Conservation (phyloP, 768 basidiomycete genomes). For the Suillus decipiens region DNA sequence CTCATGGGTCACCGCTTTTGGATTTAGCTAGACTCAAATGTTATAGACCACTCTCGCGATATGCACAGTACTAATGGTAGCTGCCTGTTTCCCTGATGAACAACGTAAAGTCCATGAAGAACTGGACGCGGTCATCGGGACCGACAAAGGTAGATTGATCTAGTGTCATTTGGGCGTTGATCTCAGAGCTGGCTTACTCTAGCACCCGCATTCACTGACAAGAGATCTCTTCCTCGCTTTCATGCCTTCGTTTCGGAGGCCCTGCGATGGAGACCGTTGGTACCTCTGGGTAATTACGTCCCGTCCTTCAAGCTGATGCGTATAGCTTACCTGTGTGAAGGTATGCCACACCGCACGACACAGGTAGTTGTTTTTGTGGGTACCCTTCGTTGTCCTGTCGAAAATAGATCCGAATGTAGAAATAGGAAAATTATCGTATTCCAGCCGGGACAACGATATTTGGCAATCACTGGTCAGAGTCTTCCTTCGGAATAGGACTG, state of each 20-base stretch:
- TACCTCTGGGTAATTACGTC: constrained; percentile 28
- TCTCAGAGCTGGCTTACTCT: neutral
- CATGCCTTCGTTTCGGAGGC: constrained; percentile 39
- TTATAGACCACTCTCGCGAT: constrained; percentile 28
- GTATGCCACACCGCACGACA: constrained; percentile 22
- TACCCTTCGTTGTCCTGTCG: neutral
- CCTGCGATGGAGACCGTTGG: constrained; percentile 37
- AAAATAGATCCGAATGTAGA: neutral
- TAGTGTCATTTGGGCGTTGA: neutral
- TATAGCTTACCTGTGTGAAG: constrained; percentile 11
- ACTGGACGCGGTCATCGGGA: constrained; percentile 38
- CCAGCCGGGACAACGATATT: constrained; percentile 36
- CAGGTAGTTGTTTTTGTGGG: constrained; percentile 28
- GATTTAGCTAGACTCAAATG: neutral
- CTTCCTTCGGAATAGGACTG: neutral
- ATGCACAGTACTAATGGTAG: constrained; percentile 36
- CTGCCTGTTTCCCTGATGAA: constrained; percentile 35
- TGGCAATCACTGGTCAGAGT: constrained; percentile 32
- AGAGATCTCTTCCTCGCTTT: constrained; percentile 34
- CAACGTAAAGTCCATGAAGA: constrained; percentile 38
- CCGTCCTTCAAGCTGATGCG: neutral
- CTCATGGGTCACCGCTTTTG: neutral
- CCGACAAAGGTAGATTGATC: constrained; percentile 29
- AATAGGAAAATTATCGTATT: constrained; percentile 35
- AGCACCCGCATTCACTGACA: constrained; percentile 42